phyloP scores from a whole-genome alignment of 2,329 filamentous ascomycete genomes.

The Colletotrichum musae region DNA sequence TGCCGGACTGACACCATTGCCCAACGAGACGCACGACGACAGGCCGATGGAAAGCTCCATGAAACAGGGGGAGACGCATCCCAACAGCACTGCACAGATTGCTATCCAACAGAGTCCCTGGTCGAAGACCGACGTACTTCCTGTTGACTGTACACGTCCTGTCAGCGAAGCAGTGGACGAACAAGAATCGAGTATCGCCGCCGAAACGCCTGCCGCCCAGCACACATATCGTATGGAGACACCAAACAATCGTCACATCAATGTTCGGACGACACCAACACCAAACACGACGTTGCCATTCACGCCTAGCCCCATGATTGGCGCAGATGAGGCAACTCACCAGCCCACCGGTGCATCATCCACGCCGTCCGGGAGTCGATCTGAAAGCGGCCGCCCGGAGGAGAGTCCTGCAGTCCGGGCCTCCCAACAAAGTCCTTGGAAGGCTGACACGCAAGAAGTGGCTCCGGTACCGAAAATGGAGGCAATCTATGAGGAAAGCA shows the following conservation, averaged over 20 bases:
- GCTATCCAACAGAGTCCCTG: constrained; percentile 23
- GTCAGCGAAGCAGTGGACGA: neutral
- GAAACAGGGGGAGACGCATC: too few species aligned
- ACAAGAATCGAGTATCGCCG: neutral
- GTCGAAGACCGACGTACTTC: constrained; percentile 20
- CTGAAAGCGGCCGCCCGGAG: neutral
- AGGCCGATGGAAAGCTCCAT: neutral
- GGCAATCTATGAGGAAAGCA: neutral
- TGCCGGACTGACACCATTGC: neutral
- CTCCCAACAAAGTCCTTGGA: constrained; percentile 37
- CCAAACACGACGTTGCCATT: too few species aligned
- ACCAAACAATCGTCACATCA: neutral
- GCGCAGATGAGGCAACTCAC: neutral
- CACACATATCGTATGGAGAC: neutral
- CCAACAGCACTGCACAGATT: neutral
- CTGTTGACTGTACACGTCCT: neutral
- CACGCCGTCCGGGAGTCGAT: neutral
- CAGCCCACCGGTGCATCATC: neutral
- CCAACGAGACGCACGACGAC: neutral
- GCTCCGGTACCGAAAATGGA: neutral
- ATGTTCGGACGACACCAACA: neutral
- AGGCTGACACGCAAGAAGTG: constrained; percentile 9
- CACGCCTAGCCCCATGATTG: neutral
- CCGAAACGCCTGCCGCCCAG: constrained; percentile 2
- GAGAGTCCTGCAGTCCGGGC: constrained; percentile 19